Base-by-base conservation (phyloP, 176 grass and related monocot species). In the Ensete ventricosum region DNA sequence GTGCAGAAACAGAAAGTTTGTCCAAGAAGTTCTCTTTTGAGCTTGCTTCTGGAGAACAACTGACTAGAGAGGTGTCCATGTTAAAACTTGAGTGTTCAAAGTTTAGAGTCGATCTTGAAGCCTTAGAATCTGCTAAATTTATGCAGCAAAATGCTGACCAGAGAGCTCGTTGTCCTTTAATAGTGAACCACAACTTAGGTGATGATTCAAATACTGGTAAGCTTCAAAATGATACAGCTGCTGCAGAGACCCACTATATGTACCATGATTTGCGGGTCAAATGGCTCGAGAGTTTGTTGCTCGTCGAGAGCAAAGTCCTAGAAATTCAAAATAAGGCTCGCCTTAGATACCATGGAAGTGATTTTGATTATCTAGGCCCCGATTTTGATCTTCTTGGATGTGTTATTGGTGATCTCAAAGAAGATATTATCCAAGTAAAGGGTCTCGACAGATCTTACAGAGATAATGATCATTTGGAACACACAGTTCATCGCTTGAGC, bases 301-400 rank as follows among this genome's bases (percentile, higher is more conserved):
- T 91, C 72, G 79, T 91, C 67, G 90, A 98, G 84, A 83, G 77
- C 74, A 98, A 98, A 78, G 82, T 98, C 23, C 95, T 85, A 71
- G 90, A 98, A 80, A 91, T 92, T 64, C 85, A 84, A 85, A 92
- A 91, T 53, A 98, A 91, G 81, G 82, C 90, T 77, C 85, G 83
- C 26, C 79, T 87, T 68, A 88, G 90, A 80, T 82, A 90, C 72
- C 81, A 82, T 80, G 85, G 84, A 71, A 86, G 76, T 75, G 94
- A 93, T 78, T 83, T 88, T 89, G 88, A 98, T 82, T 93, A 89
- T 59, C 85, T 96, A 83, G 79, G 79, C 81, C 79, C 83, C 75
- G 91, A 96, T 88, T 81, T 91, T 64, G 90, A 85, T 69, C 84
- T 83, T 67, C 76, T 98, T 82, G 84, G 88, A 73, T 78, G 80